A percentile compares a stretch with the other conserved stretches of the same genome.
Evolutionary conservation across 345 rosid genomes (phyloP).

Genomic region (Bruguiera sexangula): DNA sequence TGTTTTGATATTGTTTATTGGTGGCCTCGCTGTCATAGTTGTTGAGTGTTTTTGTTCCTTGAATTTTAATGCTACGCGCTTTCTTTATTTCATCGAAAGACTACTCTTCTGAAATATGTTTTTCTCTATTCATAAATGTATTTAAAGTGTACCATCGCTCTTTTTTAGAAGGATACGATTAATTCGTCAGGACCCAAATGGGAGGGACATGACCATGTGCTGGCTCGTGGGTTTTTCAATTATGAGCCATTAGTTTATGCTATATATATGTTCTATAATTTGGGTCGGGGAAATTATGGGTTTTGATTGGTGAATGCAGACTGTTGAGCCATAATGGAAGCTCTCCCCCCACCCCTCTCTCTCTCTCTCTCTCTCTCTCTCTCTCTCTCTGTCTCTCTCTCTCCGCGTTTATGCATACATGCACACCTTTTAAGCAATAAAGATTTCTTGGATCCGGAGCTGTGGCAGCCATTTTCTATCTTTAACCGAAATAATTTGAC

Average conservation of each 20-base stretch:
- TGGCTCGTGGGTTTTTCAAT: slow-evolving; percentile 41
- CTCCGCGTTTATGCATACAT: background rate
- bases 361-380: too few species aligned
- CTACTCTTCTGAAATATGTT: slow-evolving; percentile 23
- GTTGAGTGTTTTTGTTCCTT: slow-evolving; percentile 37
- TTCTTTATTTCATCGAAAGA: slow-evolving; percentile 17
- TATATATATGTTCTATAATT: background rate
- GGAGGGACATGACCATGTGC: slow-evolving; percentile 67
- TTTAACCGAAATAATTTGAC: slow-evolving; percentile 4
- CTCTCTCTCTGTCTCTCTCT: background rate
- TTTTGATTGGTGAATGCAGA: slow-evolving; percentile 20
- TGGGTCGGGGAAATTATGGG: slow-evolving; percentile 8
- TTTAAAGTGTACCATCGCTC: background rate
- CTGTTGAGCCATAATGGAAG: background rate
- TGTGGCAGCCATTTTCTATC: slow-evolving; percentile 21
- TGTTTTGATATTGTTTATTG: slow-evolving; percentile 20
- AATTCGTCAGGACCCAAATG: background rate
- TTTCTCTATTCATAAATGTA: background rate
- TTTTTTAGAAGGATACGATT: background rate
- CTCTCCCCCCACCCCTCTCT: background rate
- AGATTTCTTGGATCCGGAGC: slow-evolving; percentile 34
- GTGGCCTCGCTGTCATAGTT: slow-evolving; percentile 26
- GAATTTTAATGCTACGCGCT: slow-evolving; percentile 21
- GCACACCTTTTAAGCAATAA: slow-evolving; percentile 8
- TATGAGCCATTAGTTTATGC: slow-evolving; percentile 29